Evolutionary conservation across 2,329 filamentous ascomycete species (phyloP), one percentile per base, ranked within the genome.

Genomic region (Sporothrix sp.): DNA sequence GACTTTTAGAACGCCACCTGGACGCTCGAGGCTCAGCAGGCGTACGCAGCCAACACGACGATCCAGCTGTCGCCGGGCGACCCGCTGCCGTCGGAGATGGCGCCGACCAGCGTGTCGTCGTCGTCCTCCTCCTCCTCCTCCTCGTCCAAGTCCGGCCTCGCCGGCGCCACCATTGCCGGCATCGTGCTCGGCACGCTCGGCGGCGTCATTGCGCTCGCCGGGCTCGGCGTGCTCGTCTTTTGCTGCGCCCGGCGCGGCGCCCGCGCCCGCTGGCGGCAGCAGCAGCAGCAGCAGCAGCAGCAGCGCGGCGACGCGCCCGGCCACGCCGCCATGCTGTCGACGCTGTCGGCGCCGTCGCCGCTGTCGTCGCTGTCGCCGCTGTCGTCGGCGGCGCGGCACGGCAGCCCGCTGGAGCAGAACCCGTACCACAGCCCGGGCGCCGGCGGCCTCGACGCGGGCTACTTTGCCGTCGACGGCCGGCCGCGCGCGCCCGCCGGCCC

Each of bases 31-130:
- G 58, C 63, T 7, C 78, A 81, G 60, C 66, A 72, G 21, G 58
- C 67, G 20, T 70, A 64, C 27, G 74, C 76, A 3, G 59, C 69
- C 20, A 68, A 71, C 40, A 68, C 74, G 4, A 73, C 71, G 11
- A 71, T 70, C 52, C 73, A 78, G 59, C 66, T 83, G 9, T 67
- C 71, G 8, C 81, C 81, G 0, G 76, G 77, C 23, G 69, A 84
- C 28, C 63, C 69, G 1, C 74, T 73, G 54, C 79, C 78, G 0
- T 65, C 68, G 2, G 79, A 69, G 63, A 61, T 56, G 21, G 57
- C 59, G 23, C 57, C 52, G n/a, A 54, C 61, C 1, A 55, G 56
- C n/a, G 42, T 23, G 10, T n/a, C 39, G n/a, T 21, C 39, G 4
- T 27, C 52, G 3, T 25, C 50, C 7, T 32, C 45, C 5, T 47